Conservation (phyloP, 129 eudicot species). For the Tagetes erecta region DNA sequence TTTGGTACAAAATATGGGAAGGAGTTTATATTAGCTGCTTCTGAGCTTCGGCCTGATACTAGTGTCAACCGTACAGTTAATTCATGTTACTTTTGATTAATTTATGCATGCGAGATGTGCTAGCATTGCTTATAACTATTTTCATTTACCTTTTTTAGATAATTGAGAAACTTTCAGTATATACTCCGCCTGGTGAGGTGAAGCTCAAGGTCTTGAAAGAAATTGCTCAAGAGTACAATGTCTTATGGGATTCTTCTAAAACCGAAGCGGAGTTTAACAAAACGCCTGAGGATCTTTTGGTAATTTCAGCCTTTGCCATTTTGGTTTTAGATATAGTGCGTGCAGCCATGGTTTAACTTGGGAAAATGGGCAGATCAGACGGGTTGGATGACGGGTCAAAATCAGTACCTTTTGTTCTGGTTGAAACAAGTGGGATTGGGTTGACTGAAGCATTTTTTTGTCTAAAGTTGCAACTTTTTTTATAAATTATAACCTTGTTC, state of each 20-base stretch:
- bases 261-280: slow-evolving; percentile 84
- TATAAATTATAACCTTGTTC: not conserved
- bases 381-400: not conserved
- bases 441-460: not conserved
- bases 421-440: not conserved
- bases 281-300: slow-evolving; percentile 89
- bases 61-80: slow-evolving; percentile 99
- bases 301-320: slow-evolving; percentile 23
- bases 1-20: slow-evolving; percentile 88
- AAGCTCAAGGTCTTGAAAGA: slow-evolving; percentile 72
- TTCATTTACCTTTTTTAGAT: slow-evolving; percentile 42
- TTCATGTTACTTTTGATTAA: slow-evolving; percentile 11
- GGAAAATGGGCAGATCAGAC: not conserved
- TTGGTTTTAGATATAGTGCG: not conserved
- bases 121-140: slow-evolving; percentile 13
- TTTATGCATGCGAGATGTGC: not conserved
- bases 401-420: not conserved
- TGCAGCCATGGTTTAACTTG: slow-evolving; percentile 3
- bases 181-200: slow-evolving; percentile 65
- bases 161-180: slow-evolving; percentile 90
- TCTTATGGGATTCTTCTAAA: slow-evolving; percentile 82
- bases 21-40: slow-evolving; percentile 85
- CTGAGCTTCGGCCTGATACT: slow-evolving; percentile 95
- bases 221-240: slow-evolving; percentile 65
- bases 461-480: not conserved